Percentiles rank a stretch among this genome's conserved stretches.
Conservation (phyloP, 176 grass and related monocot genomes). For the Juncus inflexus region DNA sequence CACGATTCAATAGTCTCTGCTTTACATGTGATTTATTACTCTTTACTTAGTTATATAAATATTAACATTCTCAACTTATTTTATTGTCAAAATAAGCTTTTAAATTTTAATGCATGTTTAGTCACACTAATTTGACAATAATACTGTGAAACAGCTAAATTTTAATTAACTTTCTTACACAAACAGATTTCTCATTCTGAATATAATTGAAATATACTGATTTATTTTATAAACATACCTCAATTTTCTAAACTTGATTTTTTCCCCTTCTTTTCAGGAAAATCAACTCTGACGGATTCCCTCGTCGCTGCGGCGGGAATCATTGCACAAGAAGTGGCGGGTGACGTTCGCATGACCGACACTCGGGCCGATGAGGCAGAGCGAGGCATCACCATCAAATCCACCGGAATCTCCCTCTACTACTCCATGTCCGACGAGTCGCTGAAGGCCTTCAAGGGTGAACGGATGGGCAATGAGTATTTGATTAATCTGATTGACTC, state of each 20-base stretch:
- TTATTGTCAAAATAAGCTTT: no score
- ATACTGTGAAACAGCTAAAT: no score
- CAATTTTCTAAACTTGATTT: neutral
- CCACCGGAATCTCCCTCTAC: slow-evolving; percentile 11
- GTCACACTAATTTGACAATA: no score
- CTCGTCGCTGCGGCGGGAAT: slow-evolving; percentile 64
- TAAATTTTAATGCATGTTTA: no score
- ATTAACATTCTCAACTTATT: no score
- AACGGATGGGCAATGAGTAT: slow-evolving; percentile 6
- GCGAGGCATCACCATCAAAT: neutral
- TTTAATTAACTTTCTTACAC: no score
- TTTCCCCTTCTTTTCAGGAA: slow-evolving; percentile 28
- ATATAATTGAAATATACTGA: no score
- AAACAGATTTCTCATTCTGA: no score
- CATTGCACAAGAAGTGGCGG: slow-evolving; percentile 71
- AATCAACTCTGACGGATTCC: slow-evolving; percentile 66
- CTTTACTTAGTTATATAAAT: no score
- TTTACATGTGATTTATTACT: no score
- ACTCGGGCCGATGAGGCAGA: slow-evolving; percentile 30
- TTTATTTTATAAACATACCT: neutral
- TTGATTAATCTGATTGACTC: slow-evolving; percentile 17
- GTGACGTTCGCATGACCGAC: slow-evolving; percentile 71
- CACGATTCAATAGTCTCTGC: no score
- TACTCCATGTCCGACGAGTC: slow-evolving; percentile 9
- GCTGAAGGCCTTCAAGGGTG: slow-evolving; percentile 8